phyloP scores from a whole-genome alignment of 805 yeast species.

The Barnettozyma sucrosica region DNA sequence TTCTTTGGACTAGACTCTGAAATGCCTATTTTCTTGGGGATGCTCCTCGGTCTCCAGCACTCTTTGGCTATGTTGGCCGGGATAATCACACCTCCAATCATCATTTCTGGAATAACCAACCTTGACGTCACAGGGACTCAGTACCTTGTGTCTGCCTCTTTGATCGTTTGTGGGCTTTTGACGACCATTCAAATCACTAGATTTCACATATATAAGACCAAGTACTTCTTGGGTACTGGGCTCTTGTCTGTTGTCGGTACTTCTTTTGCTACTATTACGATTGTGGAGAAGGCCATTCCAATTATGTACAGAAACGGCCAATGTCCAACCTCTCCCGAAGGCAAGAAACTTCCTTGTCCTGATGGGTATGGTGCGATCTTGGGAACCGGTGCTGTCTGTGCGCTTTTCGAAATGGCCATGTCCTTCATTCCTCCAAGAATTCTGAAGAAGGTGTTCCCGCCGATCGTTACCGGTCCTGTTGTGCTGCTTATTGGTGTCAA shows the following conservation, averaged over 20 bases:
- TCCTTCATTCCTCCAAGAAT: constrained; percentile 73
- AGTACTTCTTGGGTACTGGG: constrained; percentile 82
- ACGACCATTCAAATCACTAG: constrained; percentile 76
- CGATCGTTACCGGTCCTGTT: constrained; percentile 90
- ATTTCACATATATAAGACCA: constrained; percentile 67
- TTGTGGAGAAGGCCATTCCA: constrained; percentile 70
- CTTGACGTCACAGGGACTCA: constrained; percentile 45
- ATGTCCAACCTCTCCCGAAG: constrained; percentile 61
- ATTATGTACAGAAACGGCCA: constrained; percentile 70
- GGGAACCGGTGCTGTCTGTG: constrained; percentile 76
- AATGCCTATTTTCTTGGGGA: constrained; percentile 75
- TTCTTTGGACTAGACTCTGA: constrained; percentile 77
- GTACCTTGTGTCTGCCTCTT: constrained; percentile 64
- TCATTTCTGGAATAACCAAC: constrained; percentile 61
- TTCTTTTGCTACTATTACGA: constrained; percentile 81
- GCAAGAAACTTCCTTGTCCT: constrained; percentile 71
- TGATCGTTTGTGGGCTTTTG: constrained; percentile 66
- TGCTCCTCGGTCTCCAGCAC: constrained; percentile 81
- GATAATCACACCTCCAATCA: constrained; percentile 74
- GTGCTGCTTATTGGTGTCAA: constrained; percentile 76
- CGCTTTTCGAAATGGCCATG: constrained; percentile 62
- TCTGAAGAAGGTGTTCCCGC: constrained; percentile 75
- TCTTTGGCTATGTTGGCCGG: constrained; percentile 90
- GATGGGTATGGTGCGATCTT: constrained; percentile 85
- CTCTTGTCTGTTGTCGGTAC: constrained; percentile 87